Evolutionary conservation across 2,329 filamentous ascomycete species (phyloP).

Genomic region (Venturia asperata): DNA sequence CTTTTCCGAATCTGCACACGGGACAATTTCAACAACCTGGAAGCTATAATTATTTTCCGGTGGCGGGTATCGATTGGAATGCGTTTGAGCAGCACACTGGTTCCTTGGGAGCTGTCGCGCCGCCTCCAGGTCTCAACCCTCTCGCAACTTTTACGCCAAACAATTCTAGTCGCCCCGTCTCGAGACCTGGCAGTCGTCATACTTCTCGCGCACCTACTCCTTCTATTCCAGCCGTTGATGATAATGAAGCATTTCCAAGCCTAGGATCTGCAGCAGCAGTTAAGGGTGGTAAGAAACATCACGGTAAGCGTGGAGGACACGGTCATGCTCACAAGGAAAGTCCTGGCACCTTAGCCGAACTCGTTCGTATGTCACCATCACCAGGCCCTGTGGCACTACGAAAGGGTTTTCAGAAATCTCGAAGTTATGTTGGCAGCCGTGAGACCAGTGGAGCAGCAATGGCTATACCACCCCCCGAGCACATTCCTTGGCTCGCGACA

Average conservation of each 20-base stretch:
- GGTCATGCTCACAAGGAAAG: slow-evolving; percentile 55
- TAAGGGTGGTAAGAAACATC: slow-evolving; percentile 82
- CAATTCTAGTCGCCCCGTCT: slow-evolving; percentile 59
- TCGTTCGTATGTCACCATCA: slow-evolving; percentile 90
- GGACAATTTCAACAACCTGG: slow-evolving; percentile 29
- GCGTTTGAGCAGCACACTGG: slow-evolving; percentile 37
- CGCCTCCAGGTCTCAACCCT: slow-evolving; percentile 64
- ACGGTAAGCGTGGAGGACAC: slow-evolving; percentile 83
- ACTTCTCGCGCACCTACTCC: slow-evolving; percentile 58
- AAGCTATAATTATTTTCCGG: slow-evolving; percentile 38
- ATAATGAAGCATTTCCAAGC: slow-evolving; percentile 90
- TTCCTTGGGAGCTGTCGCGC: slow-evolving; percentile 33
- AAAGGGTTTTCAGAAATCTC: slow-evolving; percentile 18
- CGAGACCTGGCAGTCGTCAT: slow-evolving; percentile 77
- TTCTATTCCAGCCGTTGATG: slow-evolving; percentile 72
- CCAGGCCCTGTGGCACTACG: slow-evolving; percentile 58
- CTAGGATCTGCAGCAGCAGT: slow-evolving; percentile 65
- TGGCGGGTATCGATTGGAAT: slow-evolving; percentile 21
- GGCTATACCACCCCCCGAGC: slow-evolving; percentile 78
- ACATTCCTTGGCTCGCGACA: slow-evolving; percentile 95
- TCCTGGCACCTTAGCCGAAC: slow-evolving; percentile 73
- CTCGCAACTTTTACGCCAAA: slow-evolving; percentile 52
- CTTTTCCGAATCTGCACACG: slow-evolving; percentile 68
- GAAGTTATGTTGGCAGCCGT: slow-evolving; percentile 29
- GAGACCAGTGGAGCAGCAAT: slow-evolving; percentile 77